phyloP scores from a whole-genome alignment of 2,329 filamentous ascomycete species.

The Emmonsiellopsis sp. region DNA sequence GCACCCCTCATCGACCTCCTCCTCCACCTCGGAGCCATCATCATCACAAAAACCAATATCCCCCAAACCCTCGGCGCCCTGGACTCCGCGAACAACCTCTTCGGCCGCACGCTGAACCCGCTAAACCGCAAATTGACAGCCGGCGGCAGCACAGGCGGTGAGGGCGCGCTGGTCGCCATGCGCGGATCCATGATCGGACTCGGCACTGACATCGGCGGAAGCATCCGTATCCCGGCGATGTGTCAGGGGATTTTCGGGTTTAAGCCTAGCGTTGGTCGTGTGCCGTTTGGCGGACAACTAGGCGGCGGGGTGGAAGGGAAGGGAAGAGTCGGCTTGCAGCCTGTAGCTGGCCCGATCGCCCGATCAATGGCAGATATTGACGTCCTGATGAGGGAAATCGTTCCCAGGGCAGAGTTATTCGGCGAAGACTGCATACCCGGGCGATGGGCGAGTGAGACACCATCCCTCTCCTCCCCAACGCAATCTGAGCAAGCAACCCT shows the following conservation, averaged over 20 bases:
- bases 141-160: slow-evolving; percentile 58
- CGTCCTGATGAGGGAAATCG: slow-evolving; percentile 41
- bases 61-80: slow-evolving; percentile 48
- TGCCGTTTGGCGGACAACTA: slow-evolving; percentile 46
- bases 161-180: slow-evolving; percentile 51
- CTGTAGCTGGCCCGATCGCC: slow-evolving; percentile 34
- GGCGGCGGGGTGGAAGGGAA: slow-evolving; percentile 37
- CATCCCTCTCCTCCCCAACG: slow-evolving; percentile 6
- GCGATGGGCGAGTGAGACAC: slow-evolving; percentile 25
- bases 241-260: slow-evolving; percentile 44
- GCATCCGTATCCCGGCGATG: slow-evolving; percentile 39
- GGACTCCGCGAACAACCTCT: slow-evolving; percentile 53
- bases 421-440: slow-evolving; percentile 37
- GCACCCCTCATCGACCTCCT: slow-evolving; percentile 50
- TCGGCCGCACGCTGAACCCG: slow-evolving; percentile 55
- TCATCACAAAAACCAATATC: slow-evolving; percentile 63
- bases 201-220: slow-evolving; percentile 50
- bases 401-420: slow-evolving; percentile 46
- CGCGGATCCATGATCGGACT: slow-evolving; percentile 50
- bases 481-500: slow-evolving; percentile 9
- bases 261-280: slow-evolving; percentile 38
- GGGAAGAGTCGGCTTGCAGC: slow-evolving; percentile 43
- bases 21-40: slow-evolving; percentile 50
- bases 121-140: slow-evolving; percentile 50
- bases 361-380: slow-evolving; percentile 30